Base-by-base conservation (phyloP, 108 stramenopile genomes). In the Halocafeteria seosinensis region DNA sequence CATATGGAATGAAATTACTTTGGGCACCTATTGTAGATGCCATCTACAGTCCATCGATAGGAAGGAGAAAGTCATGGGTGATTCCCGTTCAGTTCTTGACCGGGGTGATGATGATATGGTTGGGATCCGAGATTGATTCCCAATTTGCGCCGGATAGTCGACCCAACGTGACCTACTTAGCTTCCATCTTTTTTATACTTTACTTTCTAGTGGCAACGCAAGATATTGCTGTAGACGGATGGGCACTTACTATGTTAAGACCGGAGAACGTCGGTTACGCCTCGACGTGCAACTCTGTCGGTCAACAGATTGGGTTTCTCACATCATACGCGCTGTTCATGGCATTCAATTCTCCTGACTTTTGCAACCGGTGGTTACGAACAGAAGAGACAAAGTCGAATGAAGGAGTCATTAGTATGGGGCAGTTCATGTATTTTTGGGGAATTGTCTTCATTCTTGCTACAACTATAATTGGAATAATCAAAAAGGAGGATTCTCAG, bases 1-100 rank as follows among this genome's bases (percentile, higher is more conserved):
- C 97, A 0, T 99, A 95, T 80, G 88, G 87, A 1, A 74, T 99
- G 55, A 99, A 99, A 71, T 57, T 99, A 12, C 76, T 96, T 3
- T 96, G 94, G 94, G 94, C 97, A 37, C 97, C 97, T 12, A 78
- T 99, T 59, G 97, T 99, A 23, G 97, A 99, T 78, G 86, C 93
- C 17, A 61, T 87, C 30, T 99, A 85, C 72, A 80, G 83, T 29
- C 67, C 64, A 52, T 62, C 72, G 6, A 86, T 95, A 61, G 97
- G 97, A 21, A 77, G 97, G 27, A 77, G 97, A 3, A 99, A 99
- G 66, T 78, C 86, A 11, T 99, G 97, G 97, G 65, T 99, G 38
- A 85, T 99, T 21, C 97, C 97, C 11, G 83, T 91, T 29, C 97
- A 99, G 72, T 61, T 86, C 2, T 32, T 94, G 29, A 90, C 89